Conservation (phyloP, 78 protist species). For the Pigoraptor vietnamica region DNA sequence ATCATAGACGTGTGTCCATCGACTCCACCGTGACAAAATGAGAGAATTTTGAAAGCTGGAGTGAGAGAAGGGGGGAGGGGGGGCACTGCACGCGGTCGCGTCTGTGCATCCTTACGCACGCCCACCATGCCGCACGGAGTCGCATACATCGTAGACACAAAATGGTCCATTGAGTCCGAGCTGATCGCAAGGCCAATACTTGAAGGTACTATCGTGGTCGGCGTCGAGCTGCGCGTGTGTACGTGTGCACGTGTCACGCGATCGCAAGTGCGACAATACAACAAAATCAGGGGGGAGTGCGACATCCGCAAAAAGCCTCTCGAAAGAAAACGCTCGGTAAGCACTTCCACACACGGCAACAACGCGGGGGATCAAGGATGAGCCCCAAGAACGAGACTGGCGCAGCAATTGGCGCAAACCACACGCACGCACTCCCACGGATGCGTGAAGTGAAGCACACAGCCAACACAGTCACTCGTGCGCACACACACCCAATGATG, state of each 20-base stretch:
- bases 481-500: not conserved
- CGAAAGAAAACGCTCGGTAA: too few species aligned
- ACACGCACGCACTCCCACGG: too few species aligned
- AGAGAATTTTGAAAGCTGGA: not conserved
- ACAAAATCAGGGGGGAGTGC: not conserved
- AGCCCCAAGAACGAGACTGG: too few species aligned
- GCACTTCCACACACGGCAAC: too few species aligned
- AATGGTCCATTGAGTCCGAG: not conserved
- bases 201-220: not conserved
- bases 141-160: not conserved
- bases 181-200: not conserved
- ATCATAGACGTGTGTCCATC: too few species aligned
- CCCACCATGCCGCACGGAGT: not conserved
- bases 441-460: not conserved
- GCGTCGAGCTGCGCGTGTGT: not conserved
- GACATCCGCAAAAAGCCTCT: not conserved
- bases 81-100: too few species aligned
- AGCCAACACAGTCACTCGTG: not conserved
- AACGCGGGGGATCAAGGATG: too few species aligned
- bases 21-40: too few species aligned
- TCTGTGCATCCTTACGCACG: too few species aligned
- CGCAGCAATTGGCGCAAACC: too few species aligned
- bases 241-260: too few species aligned
- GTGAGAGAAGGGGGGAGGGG: not conserved
- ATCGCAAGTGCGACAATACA: not conserved